Percentiles rank a stretch among this genome's conserved stretches.
These are phyloP conservation scores for Stropharia rugosoannulata DNA, from an alignment of 768 basidiomycete species.

Conservation along the genomic window DNA sequence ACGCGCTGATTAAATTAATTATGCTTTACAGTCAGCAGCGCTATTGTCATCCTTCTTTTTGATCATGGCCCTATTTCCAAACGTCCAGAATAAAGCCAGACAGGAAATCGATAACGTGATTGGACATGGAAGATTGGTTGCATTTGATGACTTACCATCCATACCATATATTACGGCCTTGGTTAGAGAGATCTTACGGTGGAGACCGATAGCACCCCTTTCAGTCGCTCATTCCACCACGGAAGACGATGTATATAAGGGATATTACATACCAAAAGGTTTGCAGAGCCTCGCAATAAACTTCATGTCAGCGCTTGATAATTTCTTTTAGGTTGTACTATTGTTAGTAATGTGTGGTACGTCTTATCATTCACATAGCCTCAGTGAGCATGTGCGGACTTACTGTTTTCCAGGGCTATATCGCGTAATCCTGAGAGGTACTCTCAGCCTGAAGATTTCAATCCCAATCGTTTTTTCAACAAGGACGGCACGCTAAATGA, in stretches of 20 bases:
- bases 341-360: neutral
- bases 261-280: neutral
- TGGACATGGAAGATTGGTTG: neutral
- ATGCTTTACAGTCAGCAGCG: neutral
- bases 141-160: neutral
- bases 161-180: neutral
- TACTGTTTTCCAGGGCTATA: neutral
- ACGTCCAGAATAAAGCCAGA: neutral
- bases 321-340: neutral
- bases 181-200: neutral
- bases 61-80: neutral
- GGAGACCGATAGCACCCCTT: neutral
- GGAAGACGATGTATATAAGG: neutral
- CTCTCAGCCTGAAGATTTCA: neutral
- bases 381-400: no score
- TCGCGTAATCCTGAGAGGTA: neutral
- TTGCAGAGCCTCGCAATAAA: no score
- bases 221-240: neutral
- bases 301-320: no score
- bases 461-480: neutral
- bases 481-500: neutral
- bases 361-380: no score
- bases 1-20: neutral
- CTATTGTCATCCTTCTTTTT: neutral
- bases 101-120: neutral